Percentiles rank a stretch among this genome's conserved stretches.
Conservation (phyloP, 1,284 basidiomycete genomes). For the Melampsora occidentalis region DNA sequence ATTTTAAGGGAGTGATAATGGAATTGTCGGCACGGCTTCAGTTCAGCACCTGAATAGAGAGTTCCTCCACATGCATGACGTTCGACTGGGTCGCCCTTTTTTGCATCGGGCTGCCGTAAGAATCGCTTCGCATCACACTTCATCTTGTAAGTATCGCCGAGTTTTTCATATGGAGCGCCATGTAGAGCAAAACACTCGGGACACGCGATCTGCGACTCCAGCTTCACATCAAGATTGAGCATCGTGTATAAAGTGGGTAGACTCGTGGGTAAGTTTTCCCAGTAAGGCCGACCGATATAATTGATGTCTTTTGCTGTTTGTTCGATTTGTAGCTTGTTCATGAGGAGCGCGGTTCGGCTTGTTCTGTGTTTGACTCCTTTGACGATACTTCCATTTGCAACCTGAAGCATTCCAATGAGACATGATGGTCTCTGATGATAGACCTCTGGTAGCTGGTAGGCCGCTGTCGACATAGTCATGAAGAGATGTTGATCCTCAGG, state of each 20-base stretch:
- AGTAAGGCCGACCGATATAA: not conserved
- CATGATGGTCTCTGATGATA: no score
- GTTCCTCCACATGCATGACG: not conserved
- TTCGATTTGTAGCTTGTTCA: not conserved
- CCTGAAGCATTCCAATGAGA: no score
- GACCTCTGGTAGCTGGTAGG: no score
- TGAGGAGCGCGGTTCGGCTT: not conserved
- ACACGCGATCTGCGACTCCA: not conserved
- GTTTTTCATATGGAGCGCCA: not conserved
- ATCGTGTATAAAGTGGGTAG: not conserved
- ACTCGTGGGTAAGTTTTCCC: not conserved
- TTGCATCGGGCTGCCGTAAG: not conserved
- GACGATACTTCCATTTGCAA: no score
- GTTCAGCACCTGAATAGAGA: not conserved
- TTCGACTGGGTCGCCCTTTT: not conserved
- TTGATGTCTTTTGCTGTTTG: not conserved
- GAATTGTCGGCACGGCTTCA: not conserved
- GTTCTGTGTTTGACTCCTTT: not conserved
- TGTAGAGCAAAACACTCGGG: not conserved
- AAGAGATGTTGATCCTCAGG: no score
- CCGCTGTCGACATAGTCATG: no score
- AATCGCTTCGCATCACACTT: not conserved
- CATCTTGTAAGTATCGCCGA: not conserved
- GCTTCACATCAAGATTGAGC: not conserved
- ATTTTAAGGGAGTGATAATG: not conserved